Evolutionary conservation across 345 rosid genomes (phyloP).

Genomic region (Odontarrhena argentea): DNA sequence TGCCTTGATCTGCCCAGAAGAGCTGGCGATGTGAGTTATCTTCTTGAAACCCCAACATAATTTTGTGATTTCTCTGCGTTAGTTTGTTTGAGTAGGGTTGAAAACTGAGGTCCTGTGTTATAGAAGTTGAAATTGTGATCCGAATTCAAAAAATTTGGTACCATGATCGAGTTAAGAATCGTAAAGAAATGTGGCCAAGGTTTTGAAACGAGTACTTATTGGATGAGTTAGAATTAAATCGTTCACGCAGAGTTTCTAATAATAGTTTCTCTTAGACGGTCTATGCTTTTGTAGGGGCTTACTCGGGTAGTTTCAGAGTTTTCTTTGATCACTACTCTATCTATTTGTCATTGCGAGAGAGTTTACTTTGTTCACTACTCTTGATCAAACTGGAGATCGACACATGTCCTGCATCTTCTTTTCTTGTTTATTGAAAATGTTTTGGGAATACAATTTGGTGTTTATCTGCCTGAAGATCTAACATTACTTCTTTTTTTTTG

Average conservation of each 20-base stretch:
- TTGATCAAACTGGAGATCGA: conserved; percentile 5
- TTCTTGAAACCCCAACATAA: background rate
- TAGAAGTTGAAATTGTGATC: background rate
- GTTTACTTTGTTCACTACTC: background rate
- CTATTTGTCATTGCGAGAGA: no score
- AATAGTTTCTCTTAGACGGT: conserved; percentile 8
- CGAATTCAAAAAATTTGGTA: background rate
- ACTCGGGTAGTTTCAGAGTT: no score
- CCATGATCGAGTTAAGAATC: background rate
- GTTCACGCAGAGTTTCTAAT: background rate
- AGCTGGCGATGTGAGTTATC: conserved; percentile 67
- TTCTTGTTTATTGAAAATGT: background rate
- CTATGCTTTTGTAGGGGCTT: background rate
- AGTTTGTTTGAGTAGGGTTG: background rate
- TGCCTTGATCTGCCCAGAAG: conserved; percentile 72
- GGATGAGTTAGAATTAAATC: background rate
- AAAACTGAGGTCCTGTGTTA: background rate
- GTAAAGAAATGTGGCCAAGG: background rate
- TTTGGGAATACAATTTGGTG: conserved; percentile 8
- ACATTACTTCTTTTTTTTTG: conserved; percentile 15
- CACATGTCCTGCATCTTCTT: conserved; percentile 5
- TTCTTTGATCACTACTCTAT: no score
- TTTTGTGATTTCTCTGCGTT: no score
- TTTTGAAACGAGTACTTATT: background rate
- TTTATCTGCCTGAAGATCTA: conserved; percentile 1